A percentile compares a stretch with the other conserved stretches of the same genome.
Conservation (phyloP, 2,329 filamentous ascomycete genomes). For the Fusarium liriodendri region DNA sequence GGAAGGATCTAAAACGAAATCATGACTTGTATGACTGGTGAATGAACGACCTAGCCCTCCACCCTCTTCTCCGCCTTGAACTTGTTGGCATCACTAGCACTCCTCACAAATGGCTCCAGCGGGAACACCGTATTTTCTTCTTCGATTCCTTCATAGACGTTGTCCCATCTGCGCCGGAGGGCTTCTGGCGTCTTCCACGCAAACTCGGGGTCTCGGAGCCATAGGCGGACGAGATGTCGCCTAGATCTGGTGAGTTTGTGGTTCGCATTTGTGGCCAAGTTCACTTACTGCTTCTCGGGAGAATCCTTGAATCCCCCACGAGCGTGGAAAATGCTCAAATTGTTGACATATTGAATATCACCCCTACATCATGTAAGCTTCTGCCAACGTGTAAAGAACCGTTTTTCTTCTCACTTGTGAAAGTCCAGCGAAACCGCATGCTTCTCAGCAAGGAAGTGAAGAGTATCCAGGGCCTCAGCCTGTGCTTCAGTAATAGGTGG, state of each 20-base stretch:
- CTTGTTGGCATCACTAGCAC: slow-evolving; percentile 35
- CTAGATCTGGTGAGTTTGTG: slow-evolving; percentile 23
- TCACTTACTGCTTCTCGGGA: slow-evolving; percentile 55
- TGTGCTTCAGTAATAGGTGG: slow-evolving; percentile 67
- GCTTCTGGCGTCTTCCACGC: slow-evolving; percentile 60
- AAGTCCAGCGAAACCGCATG: slow-evolving; percentile 59
- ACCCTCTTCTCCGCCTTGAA: slow-evolving; percentile 19
- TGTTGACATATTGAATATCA: slow-evolving; percentile 67
- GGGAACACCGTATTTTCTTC: slow-evolving; percentile 66
- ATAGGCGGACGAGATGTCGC: slow-evolving; percentile 62
- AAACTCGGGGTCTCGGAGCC: slow-evolving; percentile 61
- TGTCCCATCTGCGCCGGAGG: slow-evolving; percentile 61
- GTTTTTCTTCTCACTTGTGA: slow-evolving; percentile 43
- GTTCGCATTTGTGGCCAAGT: not conserved
- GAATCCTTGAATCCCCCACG: slow-evolving; percentile 61
- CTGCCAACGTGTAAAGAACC: no score
- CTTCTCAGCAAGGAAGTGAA: slow-evolving; percentile 62
- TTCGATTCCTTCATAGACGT: slow-evolving; percentile 63
- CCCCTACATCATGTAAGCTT: slow-evolving; percentile 43
- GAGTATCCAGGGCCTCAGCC: slow-evolving; percentile 62
- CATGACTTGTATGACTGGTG: not conserved
- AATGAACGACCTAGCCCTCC: not conserved
- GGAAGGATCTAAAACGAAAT: not conserved
- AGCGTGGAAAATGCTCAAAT: slow-evolving; percentile 65
- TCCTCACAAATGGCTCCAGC: slow-evolving; percentile 58